Percentiles rank a stretch among this genome's conserved stretches.
Conservation (phyloP, 108 stramenopile genomes). For the Fistulifera pelliculosa region DNA sequence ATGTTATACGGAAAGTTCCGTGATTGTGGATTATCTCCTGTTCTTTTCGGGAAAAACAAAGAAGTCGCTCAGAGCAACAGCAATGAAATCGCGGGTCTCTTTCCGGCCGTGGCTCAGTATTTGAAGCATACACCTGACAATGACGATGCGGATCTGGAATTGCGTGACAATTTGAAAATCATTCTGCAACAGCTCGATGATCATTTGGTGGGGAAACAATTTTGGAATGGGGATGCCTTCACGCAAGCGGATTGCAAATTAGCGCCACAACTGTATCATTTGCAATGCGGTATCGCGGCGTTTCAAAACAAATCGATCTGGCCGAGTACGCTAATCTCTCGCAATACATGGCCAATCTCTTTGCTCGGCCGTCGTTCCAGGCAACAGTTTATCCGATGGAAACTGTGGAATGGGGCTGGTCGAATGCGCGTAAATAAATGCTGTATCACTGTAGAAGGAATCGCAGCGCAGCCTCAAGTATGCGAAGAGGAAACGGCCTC, state of each 20-base stretch:
- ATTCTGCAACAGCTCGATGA: constrained; percentile 36
- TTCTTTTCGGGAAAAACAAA: constrained; percentile 50
- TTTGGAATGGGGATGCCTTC: constrained; percentile 39
- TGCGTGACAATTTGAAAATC: constrained; percentile 25
- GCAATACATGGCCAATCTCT: constrained; percentile 49
- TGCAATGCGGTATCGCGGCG: constrained; percentile 42
- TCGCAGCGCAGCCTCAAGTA: too few species aligned
- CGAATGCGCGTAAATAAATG: constrained; percentile 28
- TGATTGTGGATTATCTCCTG: constrained; percentile 75
- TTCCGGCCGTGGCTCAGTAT: constrained; percentile 75
- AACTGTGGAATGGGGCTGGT: constrained; percentile 76
- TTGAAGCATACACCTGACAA: constrained; percentile 56
- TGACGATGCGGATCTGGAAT: constrained; percentile 36
- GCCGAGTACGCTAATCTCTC: constrained; percentile 33
- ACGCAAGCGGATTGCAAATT: constrained; percentile 62
- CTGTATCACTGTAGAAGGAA: too few species aligned
- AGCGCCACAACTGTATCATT: constrained; percentile 72
- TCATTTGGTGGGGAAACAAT: constrained; percentile 28
- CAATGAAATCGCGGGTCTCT: constrained; percentile 39
- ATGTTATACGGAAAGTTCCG: constrained; percentile 71
- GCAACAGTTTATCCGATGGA: constrained; percentile 59
- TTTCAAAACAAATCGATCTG: constrained; percentile 53
- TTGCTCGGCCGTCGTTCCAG: constrained; percentile 49
- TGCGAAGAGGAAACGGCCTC: too few species aligned
- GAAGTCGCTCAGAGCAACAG: constrained; percentile 2